Conservation (phyloP, 2,329 filamentous ascomycete genomes). For the Aspergillus quadrilineatus region DNA sequence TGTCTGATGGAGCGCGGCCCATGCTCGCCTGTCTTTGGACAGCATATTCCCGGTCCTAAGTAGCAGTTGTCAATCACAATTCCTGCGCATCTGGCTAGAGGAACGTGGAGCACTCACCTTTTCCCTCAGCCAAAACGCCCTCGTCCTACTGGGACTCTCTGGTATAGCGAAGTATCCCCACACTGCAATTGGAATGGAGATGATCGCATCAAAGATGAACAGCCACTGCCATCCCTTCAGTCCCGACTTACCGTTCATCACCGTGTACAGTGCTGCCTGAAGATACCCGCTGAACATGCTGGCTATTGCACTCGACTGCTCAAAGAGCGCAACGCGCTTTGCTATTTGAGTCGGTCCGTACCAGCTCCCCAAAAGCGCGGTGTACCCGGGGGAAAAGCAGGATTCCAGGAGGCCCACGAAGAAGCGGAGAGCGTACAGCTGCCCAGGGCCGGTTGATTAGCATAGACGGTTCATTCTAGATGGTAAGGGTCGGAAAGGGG, state of each 20-base stretch:
- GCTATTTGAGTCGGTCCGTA: conserved; percentile 17
- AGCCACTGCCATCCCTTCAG: conserved; percentile 6
- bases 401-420: conserved; percentile 21
- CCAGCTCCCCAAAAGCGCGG: conserved; percentile 22
- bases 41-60: too few species aligned
- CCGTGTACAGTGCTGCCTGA: neutral
- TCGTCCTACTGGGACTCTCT: neutral
- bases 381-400: conserved; percentile 13
- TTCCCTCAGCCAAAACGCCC: neutral
- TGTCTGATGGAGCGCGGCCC: too few species aligned
- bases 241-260: neutral
- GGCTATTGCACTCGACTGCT: neutral
- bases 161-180: neutral
- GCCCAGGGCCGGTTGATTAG: too few species aligned
- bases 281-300: conserved; percentile 5
- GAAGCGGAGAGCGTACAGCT: conserved; percentile 19
- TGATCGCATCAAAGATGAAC: conserved; percentile 3
- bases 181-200: neutral
- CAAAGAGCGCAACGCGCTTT: conserved; percentile 18
- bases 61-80: too few species aligned
- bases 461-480: conserved; percentile 8
- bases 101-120: too few species aligned
- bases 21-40: too few species aligned
- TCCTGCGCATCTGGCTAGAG: too few species aligned
- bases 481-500: neutral